Conservation (phyloP, 2,329 filamentous ascomycete genomes). For the Claviceps spartinae region DNA sequence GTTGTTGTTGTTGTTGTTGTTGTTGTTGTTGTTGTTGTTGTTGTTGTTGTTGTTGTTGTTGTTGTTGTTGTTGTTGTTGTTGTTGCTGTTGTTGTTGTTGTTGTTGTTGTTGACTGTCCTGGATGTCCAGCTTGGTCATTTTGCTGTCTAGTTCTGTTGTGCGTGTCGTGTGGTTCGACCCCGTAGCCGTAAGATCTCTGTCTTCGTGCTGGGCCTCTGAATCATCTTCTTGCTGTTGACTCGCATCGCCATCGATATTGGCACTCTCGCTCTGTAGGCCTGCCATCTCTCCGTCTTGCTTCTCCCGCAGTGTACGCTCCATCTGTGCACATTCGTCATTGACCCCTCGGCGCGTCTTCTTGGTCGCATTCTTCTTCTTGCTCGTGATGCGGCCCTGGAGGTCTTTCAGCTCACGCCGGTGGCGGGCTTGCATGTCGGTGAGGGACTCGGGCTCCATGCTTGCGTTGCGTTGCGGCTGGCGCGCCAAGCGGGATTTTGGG, state of each 20-base stretch:
- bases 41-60: too few species aligned
- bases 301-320: slow-evolving; percentile 51
- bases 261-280: slow-evolving; percentile 13
- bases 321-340: slow-evolving; percentile 63
- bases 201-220: neutral
- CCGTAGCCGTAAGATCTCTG: neutral
- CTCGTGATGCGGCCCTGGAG: slow-evolving; percentile 74
- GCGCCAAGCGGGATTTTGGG: too few species aligned
- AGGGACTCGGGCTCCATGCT: slow-evolving; percentile 33
- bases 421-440: slow-evolving; percentile 65
- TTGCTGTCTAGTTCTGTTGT: slow-evolving; percentile 4
- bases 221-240: neutral
- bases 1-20: too few species aligned
- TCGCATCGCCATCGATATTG: neutral
- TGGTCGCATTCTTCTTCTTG: slow-evolving; percentile 94
- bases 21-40: neutral
- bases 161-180: too few species aligned
- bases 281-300: slow-evolving; percentile 49
- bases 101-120: too few species aligned
- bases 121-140: neutral
- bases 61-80: too few species aligned
- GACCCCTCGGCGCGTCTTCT: slow-evolving; percentile 65
- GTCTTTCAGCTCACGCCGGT: slow-evolving; percentile 80
- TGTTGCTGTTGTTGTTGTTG: neutral
- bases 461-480: too few species aligned